phyloP scores from a whole-genome alignment of 495 filamentous ascomycete species.

The Penicillium bovifimosum region DNA sequence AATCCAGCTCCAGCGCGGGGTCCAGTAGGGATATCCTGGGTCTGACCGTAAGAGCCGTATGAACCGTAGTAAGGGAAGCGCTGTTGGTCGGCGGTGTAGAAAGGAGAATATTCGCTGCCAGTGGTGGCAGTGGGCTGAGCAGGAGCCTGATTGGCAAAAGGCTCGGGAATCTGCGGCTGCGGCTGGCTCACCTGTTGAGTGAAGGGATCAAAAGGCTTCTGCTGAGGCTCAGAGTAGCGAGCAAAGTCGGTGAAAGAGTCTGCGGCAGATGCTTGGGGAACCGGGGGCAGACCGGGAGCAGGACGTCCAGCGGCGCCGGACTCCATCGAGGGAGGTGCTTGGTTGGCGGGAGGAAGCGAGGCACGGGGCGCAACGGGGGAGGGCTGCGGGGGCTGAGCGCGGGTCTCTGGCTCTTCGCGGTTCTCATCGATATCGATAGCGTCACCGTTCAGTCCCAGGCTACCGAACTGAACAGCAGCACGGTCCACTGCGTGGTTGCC shows the following conservation, averaged over 20 bases:
- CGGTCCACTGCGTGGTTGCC: constrained; percentile 95
- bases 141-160: constrained; percentile 53
- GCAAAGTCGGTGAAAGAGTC: constrained; percentile 53
- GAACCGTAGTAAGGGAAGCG: constrained; percentile 78
- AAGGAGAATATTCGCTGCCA: constrained; percentile 74
- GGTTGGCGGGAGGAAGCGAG: constrained; percentile 72
- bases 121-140: constrained; percentile 52
- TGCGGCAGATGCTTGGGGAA: constrained; percentile 50
- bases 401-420: constrained; percentile 89
- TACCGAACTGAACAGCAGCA: constrained; percentile 94
- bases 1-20: constrained; percentile 63
- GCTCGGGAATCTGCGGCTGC: constrained; percentile 53
- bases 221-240: constrained; percentile 62
- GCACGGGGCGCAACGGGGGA: constrained; percentile 90
- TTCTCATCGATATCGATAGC: constrained; percentile 85
- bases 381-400: constrained; percentile 88
- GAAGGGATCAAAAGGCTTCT: constrained; percentile 88
- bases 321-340: constrained; percentile 43
- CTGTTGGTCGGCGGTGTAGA: constrained; percentile 81
- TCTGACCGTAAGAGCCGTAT: constrained; percentile 71
- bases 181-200: constrained; percentile 66
- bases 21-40: constrained; percentile 67
- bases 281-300: constrained; percentile 61
- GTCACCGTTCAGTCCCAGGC: constrained; percentile 81
- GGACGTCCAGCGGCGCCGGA: constrained; percentile 59